These are phyloP conservation scores for Didymella arachidicola DNA, from an alignment of 2,329 filamentous ascomycete species.

Conservation along the genomic window DNA sequence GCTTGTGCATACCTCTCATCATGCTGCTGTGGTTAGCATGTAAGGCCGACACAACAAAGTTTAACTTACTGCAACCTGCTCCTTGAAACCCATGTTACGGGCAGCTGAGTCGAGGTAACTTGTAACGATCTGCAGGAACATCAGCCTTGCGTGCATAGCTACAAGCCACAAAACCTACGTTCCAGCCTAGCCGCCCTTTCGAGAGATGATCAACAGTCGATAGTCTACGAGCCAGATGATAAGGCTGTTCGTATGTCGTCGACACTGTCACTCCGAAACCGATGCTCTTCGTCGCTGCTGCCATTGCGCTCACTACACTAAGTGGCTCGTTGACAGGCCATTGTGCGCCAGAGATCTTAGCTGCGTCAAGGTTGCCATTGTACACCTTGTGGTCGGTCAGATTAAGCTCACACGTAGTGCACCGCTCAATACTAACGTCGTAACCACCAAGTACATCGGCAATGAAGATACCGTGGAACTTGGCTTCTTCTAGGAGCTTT, in stretches of 20 bases:
- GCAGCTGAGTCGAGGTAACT: slow-evolving; percentile 73
- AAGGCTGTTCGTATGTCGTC: slow-evolving; percentile 74
- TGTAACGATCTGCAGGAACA: slow-evolving; percentile 64
- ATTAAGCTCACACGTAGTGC: no score
- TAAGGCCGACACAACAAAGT: slow-evolving; percentile 59
- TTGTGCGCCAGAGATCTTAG: slow-evolving; percentile 69
- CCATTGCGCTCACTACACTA: slow-evolving; percentile 70
- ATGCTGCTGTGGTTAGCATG: slow-evolving; percentile 54
- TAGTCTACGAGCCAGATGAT: slow-evolving; percentile 69
- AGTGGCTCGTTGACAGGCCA: slow-evolving; percentile 77
- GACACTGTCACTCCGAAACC: slow-evolving; percentile 73
- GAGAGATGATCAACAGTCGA: slow-evolving; percentile 73
- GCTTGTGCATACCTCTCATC: slow-evolving; percentile 63
- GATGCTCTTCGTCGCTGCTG: slow-evolving; percentile 71
- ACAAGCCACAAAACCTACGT: slow-evolving; percentile 27
- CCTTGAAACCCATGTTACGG: slow-evolving; percentile 65
- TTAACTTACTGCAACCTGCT: slow-evolving; percentile 64
- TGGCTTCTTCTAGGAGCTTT: slow-evolving; percentile 49
- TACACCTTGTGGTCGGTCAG: slow-evolving; percentile 56
- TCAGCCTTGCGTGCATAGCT: not conserved
- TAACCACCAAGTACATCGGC: slow-evolving; percentile 64
- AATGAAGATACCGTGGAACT: slow-evolving; percentile 53
- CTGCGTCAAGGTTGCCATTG: slow-evolving; percentile 67
- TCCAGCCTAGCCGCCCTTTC: slow-evolving; percentile 60
- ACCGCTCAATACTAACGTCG: slow-evolving; percentile 56